Conservation (phyloP, 2,329 filamentous ascomycete genomes). For the Fusarium napiforme region DNA sequence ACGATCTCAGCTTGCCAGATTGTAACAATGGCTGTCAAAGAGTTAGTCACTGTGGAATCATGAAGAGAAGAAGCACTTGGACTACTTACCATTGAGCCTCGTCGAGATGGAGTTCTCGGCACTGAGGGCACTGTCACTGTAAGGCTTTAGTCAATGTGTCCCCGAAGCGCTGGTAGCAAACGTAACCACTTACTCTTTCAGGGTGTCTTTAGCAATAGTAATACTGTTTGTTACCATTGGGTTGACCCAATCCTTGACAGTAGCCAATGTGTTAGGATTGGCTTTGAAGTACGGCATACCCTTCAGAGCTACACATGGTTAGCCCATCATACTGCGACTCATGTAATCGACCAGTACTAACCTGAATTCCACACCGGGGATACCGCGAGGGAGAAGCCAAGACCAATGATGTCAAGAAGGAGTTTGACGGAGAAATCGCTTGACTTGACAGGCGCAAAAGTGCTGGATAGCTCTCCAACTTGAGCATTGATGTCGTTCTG, state of each 20-base stretch:
- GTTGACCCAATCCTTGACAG: background rate
- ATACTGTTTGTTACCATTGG: background rate
- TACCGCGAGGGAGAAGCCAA: background rate
- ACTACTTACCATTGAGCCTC: background rate
- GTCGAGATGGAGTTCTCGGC: background rate
- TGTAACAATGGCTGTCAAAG: background rate
- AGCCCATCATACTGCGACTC: background rate
- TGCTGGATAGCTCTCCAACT: background rate
- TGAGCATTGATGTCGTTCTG: background rate
- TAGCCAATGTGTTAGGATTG: background rate
- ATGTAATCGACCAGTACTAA: rapidly evolving
- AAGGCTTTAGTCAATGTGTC: background rate
- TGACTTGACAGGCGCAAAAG: background rate
- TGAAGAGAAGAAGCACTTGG: rapidly evolving
- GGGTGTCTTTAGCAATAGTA: background rate
- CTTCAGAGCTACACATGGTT: background rate
- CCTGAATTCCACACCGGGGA: background rate
- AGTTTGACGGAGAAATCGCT: background rate
- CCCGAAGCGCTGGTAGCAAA: rapidly evolving
- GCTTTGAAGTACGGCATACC: background rate
- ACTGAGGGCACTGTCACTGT: background rate
- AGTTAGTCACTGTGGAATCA: rapidly evolving
- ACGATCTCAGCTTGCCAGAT: background rate
- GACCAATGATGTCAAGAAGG: background rate
- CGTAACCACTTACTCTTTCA: background rate